Conservation (phyloP, 2,329 filamentous ascomycete genomes). For the Calonectria henricotiae region DNA sequence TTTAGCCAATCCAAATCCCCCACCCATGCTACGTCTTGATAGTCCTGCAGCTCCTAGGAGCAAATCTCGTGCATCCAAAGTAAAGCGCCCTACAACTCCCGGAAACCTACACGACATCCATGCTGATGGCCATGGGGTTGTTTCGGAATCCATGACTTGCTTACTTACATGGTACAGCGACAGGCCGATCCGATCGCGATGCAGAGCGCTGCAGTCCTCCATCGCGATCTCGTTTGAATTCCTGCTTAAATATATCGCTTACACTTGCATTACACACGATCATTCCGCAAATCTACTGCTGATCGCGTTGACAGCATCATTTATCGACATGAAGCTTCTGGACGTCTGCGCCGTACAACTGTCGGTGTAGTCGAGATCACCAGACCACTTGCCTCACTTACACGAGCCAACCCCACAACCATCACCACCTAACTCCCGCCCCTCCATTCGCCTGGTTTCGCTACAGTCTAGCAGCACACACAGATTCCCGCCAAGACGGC, state of each 20-base stretch:
- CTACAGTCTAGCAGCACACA: background rate
- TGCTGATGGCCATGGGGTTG: slow-evolving; percentile 25
- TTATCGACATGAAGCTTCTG: slow-evolving; percentile 7
- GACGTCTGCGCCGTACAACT: slow-evolving; percentile 15
- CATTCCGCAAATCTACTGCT: background rate
- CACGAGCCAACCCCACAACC: slow-evolving; percentile 25
- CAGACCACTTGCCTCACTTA: slow-evolving; percentile 24
- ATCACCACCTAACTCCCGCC: slow-evolving; percentile 34
- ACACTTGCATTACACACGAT: slow-evolving; percentile 8
- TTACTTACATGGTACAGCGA: slow-evolving; percentile 20
- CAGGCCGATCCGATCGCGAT: slow-evolving; percentile 37
- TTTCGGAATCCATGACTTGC: slow-evolving; percentile 24
- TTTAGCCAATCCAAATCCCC: background rate
- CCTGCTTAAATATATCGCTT: slow-evolving; percentile 25
- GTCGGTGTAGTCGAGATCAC: slow-evolving; percentile 32
- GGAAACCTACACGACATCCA: slow-evolving; percentile 31
- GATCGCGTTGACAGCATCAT: background rate
- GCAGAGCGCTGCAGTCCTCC: slow-evolving; percentile 24
- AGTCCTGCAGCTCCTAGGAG: slow-evolving; percentile 19
- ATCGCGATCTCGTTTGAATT: slow-evolving; percentile 26
- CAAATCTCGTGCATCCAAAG: slow-evolving; percentile 24
- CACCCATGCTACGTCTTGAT: slow-evolving; percentile 19
- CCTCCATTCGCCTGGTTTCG: slow-evolving; percentile 18
- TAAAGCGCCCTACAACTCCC: slow-evolving; percentile 30
- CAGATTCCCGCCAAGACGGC: slow-evolving; percentile 29